Evolutionary conservation across 2,329 filamentous ascomycete genomes (phyloP).

Genomic region (Penicillium sp.): DNA sequence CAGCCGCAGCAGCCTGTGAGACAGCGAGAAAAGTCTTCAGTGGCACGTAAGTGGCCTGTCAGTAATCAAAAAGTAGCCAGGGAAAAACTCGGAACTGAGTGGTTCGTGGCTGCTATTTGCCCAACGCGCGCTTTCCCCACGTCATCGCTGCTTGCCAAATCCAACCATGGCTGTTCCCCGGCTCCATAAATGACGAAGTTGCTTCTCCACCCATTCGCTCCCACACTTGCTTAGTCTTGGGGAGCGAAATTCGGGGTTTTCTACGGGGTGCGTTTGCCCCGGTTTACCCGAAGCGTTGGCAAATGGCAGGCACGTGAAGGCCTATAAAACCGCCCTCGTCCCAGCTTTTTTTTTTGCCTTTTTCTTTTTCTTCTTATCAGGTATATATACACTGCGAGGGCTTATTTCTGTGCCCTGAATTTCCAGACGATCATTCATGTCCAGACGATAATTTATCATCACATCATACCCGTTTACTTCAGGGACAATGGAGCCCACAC

Average conservation of each 20-base stretch:
- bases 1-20: too few species aligned
- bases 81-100: neutral
- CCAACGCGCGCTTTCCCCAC: neutral
- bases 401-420: neutral
- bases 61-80: neutral
- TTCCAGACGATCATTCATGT: neutral
- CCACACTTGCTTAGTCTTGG: too few species aligned
- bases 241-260: neutral
- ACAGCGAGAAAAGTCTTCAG: too few species aligned
- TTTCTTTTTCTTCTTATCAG: neutral
- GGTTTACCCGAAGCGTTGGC: neutral
- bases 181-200: neutral
- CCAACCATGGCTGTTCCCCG: neutral
- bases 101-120: neutral
- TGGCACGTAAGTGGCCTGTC: too few species aligned
- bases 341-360: neutral
- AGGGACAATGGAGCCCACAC: conserved; percentile 3
- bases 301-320: neutral
- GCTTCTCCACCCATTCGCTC: neutral
- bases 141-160: neutral
- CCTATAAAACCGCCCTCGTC: neutral
- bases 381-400: neutral
- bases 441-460: neutral
- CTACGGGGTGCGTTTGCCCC: neutral
- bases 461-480: neutral